A percentile compares a stretch with the other conserved stretches of the same genome.
Evolutionary conservation across 805 yeast genomes (phyloP).

Genomic region (Wickerhamiella sergipiensis): DNA sequence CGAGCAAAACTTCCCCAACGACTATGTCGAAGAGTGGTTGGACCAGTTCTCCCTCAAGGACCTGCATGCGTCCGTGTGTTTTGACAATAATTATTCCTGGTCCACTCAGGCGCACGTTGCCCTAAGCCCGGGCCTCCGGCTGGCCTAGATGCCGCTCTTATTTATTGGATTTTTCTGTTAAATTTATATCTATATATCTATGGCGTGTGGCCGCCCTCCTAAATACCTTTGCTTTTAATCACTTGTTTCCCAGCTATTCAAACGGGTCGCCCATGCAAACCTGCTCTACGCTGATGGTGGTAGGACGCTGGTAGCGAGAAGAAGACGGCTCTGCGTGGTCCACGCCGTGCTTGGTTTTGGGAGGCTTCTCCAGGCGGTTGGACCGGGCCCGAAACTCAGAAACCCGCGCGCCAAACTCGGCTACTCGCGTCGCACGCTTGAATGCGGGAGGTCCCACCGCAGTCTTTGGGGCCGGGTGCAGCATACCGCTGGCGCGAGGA

Average conservation of each 20-base stretch:
- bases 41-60: constrained; percentile 16
- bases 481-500: neutral
- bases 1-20: constrained; percentile 18
- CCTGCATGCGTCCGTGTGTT: constrained; percentile 4
- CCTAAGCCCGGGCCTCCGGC: neutral
- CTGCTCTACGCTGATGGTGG: neutral
- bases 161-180: neutral
- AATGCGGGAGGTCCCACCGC: too few species aligned
- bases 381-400: too few species aligned
- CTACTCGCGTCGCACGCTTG: too few species aligned
- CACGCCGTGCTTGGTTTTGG: too few species aligned
- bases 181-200: neutral
- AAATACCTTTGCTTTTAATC: too few species aligned
- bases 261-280: neutral
- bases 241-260: neutral
- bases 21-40: constrained; percentile 21
- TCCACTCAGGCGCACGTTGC: neutral
- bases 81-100: neutral
- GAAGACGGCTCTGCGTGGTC: too few species aligned
- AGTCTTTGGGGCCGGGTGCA: too few species aligned
- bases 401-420: too few species aligned
- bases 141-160: neutral
- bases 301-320: neutral
- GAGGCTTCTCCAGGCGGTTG: too few species aligned
- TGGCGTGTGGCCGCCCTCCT: neutral